These are phyloP conservation scores for Diaporthe sp. DNA, from an alignment of 2,329 filamentous ascomycete species.

Conservation along the genomic window DNA sequence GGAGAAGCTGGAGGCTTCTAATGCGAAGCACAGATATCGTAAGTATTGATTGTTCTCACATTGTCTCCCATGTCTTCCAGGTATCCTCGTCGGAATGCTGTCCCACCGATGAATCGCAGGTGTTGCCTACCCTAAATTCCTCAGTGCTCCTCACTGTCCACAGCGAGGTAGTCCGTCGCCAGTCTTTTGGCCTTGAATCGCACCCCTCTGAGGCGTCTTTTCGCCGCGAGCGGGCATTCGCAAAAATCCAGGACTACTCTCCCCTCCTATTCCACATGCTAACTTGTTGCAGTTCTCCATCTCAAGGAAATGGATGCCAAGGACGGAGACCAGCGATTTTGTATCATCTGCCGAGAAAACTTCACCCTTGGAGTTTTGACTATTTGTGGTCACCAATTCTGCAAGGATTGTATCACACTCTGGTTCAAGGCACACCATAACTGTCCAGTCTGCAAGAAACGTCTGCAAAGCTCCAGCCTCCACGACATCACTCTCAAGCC, in stretches of 20 bases:
- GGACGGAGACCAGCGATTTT: constrained; percentile 76
- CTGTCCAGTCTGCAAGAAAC: constrained; percentile 87
- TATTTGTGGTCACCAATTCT: constrained; percentile 92
- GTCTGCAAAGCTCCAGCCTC: constrained; percentile 75
- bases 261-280: constrained; percentile 27
- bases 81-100: neutral
- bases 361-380: constrained; percentile 88
- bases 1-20: constrained; percentile 71
- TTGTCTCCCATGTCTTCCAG: neutral
- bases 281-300: constrained; percentile 60
- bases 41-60: constrained; percentile 47
- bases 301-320: constrained; percentile 71
- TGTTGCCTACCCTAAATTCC: neutral
- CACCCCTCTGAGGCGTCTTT: neutral
- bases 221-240: neutral
- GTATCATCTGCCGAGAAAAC: constrained; percentile 84
- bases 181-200: neutral
- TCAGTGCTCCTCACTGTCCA: neutral
- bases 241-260: neutral
- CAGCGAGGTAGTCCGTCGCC: neutral
- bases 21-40: constrained; percentile 83
- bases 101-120: neutral
- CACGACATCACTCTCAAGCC: constrained; percentile 90
- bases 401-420: constrained; percentile 84
- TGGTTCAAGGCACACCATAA: constrained; percentile 84